Percentiles rank a stretch among this genome's conserved stretches.
Conservation (phyloP, 768 basidiomycete species). For the Suillus ampliporus region DNA sequence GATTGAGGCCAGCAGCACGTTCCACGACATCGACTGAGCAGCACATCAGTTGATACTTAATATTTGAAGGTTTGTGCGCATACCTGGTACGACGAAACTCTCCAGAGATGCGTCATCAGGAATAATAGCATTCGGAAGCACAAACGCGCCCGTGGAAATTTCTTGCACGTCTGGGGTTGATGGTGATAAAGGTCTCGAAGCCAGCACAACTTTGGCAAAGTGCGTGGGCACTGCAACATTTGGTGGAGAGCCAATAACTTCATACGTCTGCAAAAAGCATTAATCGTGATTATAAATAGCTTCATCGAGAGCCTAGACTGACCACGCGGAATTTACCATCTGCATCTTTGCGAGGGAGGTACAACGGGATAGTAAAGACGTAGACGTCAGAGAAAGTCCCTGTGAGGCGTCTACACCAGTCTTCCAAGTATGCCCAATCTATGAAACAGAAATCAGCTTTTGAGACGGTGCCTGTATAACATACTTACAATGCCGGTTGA, state of each 20-base stretch:
- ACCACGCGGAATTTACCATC: constrained; percentile 98
- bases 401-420: constrained; percentile 93
- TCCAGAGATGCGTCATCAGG: constrained; percentile 82
- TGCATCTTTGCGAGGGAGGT: constrained; percentile 81
- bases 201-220: constrained; percentile 94
- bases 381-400: constrained; percentile 92
- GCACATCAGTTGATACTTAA: constrained; percentile 4
- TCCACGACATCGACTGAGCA: constrained; percentile 88
- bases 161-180: constrained; percentile 73
- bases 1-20: constrained; percentile 80
- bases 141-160: constrained; percentile 90
- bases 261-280: constrained; percentile 66
- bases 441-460: not conserved
- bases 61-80: constrained; percentile 23
- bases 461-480: not conserved
- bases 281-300: not conserved
- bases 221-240: constrained; percentile 95
- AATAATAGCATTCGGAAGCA: constrained; percentile 93
- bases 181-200: constrained; percentile 76
- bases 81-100: constrained; percentile 84
- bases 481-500: constrained; percentile 91
- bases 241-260: constrained; percentile 93
- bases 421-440: constrained; percentile 98
- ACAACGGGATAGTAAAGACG: constrained; percentile 97
- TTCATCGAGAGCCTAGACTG: constrained; percentile 38